Conservation (phyloP, 148 eudicot species). For the Rhododendron simsii region DNA sequence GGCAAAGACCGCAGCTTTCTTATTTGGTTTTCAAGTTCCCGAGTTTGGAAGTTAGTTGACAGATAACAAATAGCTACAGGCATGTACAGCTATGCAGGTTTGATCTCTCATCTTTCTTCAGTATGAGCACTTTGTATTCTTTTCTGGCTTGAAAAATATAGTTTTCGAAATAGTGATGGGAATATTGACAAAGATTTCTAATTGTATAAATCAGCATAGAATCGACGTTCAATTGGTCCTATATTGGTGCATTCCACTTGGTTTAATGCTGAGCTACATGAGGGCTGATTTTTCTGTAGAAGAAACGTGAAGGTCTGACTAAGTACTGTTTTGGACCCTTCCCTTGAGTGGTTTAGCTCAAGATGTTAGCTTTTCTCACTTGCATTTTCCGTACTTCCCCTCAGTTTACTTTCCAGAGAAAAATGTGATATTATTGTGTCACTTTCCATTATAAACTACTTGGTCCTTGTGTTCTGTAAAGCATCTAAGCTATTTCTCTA, state of each 20-base stretch:
- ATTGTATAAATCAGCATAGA: not conserved
- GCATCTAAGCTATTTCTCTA: not conserved
- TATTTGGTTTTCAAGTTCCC: not conserved
- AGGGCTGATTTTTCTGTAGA: not conserved
- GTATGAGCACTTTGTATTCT: not conserved
- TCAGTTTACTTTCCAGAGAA: not conserved
- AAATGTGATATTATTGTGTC: no score
- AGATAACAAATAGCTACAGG: not conserved
- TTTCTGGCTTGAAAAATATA: not conserved
- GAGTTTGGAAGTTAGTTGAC: not conserved
- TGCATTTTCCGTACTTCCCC: not conserved
- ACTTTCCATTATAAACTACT: not conserved
- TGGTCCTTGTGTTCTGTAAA: not conserved
- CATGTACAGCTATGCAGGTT: not conserved
- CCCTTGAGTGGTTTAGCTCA: not conserved
- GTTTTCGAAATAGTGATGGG: not conserved
- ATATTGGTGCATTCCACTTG: not conserved
- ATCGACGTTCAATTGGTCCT: not conserved
- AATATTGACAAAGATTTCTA: not conserved
- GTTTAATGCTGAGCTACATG: not conserved
- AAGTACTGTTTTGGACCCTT: not conserved
- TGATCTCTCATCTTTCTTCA: not conserved
- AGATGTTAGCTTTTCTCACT: not conserved
- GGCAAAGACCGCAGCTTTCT: not conserved
- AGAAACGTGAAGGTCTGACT: not conserved